Evolutionary conservation across 106 monocot species (phyloP).

Genomic region (Hemerocallis citrina): DNA sequence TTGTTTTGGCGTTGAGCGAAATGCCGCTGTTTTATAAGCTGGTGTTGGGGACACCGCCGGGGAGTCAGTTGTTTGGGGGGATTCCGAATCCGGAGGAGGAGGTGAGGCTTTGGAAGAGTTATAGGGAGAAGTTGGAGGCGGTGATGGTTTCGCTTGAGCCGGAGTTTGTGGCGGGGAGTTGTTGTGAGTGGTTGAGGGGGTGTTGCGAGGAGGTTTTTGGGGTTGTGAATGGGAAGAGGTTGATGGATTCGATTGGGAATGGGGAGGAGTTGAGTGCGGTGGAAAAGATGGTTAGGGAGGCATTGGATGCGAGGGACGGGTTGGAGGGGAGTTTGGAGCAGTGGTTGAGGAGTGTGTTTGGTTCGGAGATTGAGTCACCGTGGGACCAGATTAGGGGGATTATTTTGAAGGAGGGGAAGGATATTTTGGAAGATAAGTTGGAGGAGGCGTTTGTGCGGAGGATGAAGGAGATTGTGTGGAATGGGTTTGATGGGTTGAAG

Average conservation of each 20-base stretch:
- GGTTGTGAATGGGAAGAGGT: constrained; percentile 15
- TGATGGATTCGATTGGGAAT: constrained; percentile 39
- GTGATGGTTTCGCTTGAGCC: constrained; percentile 64
- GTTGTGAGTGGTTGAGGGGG: constrained; percentile 58
- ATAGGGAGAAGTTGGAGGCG: constrained; percentile 69
- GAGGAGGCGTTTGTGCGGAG: constrained; percentile 63
- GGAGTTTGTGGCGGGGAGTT: constrained; percentile 45
- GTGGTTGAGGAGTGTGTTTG: constrained; percentile 89
- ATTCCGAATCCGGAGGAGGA: constrained; percentile 93
- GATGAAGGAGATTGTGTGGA: constrained; percentile 60
- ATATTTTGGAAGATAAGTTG: constrained; percentile 71
- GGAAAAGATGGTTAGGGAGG: constrained; percentile 52
- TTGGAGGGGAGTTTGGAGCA: constrained; percentile 71
- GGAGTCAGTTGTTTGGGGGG: constrained; percentile 87
- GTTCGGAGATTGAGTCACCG: constrained; percentile 79
- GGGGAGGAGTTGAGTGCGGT: constrained; percentile 48
- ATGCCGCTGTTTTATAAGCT: constrained; percentile 83
- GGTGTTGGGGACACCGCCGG: constrained; percentile 71
- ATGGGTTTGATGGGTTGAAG: constrained; percentile 52
- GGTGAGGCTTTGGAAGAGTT: constrained; percentile 73
- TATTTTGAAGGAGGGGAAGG: constrained; percentile 71
- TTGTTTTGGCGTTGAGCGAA: constrained; percentile 61
- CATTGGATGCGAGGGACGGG: constrained; percentile 49
- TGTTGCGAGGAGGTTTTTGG: constrained; percentile 81
- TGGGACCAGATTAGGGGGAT: constrained; percentile 78